Evolutionary conservation across 2,329 filamentous ascomycete species (phyloP), one percentile per base, ranked within the genome.

Genomic region (Harringtonia aguacate): DNA sequence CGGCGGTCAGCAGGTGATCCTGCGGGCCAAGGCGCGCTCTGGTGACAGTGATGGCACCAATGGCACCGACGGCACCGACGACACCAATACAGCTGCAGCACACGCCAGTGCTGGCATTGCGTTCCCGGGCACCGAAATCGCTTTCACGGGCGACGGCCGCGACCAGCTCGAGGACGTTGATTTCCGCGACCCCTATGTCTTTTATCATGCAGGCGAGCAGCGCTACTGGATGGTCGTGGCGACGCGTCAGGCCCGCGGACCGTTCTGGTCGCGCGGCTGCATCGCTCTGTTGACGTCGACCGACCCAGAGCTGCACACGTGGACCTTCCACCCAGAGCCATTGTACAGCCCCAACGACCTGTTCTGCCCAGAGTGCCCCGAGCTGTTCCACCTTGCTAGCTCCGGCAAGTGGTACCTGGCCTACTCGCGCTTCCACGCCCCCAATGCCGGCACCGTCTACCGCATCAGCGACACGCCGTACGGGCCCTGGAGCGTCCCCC

Each of bases 191-290:
- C 58, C 61, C 2, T 62, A 56, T 43, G 51, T 63, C 41, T 61
- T 61, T 44, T 61, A 50, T 47, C 59, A 61, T 47, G 46, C 47
- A 1, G 45, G 43, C 17, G 58, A 60, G 38, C 36, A 46, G 1
- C 46, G 50, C n/a, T 63, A 56, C 40, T 63, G 59, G 60, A 63
- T 63, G 61, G 53, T 63, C n/a, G 57, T 62, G 13, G 59, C 56
- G 22, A 57, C 60, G 4, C 54, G 61, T n/a, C 54, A 61, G 3
- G 49, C 51, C 4, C 46, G 41, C 6, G 61, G 60, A 1, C 59
- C 61, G 0, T 53, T 55, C 45, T 63, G 58, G 59, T 58, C 50
- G n/a, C 53, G 61, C 12, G 61, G 61, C 15, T 62, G 60, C 48
- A 50, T 63, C n/a, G 61, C 58, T 8, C 51, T 63, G 4, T 49